Conservation (phyloP, 306 rosid species). For the Casuarina equisetifolia region DNA sequence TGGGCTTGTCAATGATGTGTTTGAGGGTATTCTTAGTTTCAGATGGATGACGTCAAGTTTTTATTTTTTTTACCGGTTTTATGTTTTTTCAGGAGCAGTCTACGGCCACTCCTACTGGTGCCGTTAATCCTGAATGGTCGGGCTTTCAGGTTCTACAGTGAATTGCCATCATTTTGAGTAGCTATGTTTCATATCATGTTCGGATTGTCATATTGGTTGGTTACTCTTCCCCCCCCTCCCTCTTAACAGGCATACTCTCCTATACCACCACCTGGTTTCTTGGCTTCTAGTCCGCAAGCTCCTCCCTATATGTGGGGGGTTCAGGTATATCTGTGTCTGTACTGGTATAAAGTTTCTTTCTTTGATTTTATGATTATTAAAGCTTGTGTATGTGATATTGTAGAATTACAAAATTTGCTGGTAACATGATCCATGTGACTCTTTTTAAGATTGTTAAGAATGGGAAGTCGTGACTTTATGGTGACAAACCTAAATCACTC, state of each 20-base stretch:
- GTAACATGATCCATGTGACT: background rate
- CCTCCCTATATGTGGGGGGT: slow-evolving; percentile 99
- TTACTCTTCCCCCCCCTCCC: background rate
- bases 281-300: slow-evolving; percentile 95
- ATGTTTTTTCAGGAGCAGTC: slow-evolving; percentile 68
- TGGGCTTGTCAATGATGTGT: slow-evolving; percentile 9
- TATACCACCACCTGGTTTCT: slow-evolving; percentile 86
- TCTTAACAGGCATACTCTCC: slow-evolving; percentile 82
- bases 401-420: background rate
- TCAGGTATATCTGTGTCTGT: slow-evolving; percentile 55
- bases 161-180: slow-evolving; percentile 23
- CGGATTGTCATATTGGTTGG: slow-evolving; percentile 30
- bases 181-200: slow-evolving; percentile 27
- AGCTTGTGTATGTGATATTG: slow-evolving; percentile 5
- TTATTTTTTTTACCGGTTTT: background rate
- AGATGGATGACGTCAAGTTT: slow-evolving; percentile 3
- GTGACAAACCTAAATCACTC: background rate
- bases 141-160: slow-evolving; percentile 73
- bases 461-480: background rate
- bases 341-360: background rate
- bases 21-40: slow-evolving; percentile 9
- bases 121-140: slow-evolving; percentile 93
- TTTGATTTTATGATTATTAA: slow-evolving; percentile 1
- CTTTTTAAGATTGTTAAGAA: background rate
- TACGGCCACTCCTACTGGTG: slow-evolving; percentile 57